Evolutionary conservation across 2,329 filamentous ascomycete genomes (phyloP), one percentile per base, ranked within the genome.

Genomic region (Fusarium succisae): DNA sequence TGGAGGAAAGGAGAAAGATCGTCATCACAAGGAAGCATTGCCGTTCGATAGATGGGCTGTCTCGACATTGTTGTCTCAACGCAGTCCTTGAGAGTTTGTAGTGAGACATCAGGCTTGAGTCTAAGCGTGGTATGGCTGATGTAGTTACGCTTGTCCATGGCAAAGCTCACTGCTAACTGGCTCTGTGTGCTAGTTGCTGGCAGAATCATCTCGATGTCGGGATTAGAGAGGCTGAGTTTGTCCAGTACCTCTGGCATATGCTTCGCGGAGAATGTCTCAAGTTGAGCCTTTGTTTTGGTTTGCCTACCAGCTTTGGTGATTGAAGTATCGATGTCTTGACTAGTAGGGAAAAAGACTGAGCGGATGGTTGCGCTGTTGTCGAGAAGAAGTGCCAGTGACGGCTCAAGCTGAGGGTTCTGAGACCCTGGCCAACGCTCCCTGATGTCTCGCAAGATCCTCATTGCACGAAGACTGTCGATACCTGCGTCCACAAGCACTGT

Each of bases 101-200:
- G 1, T 0, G 44, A 60, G 7, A 56, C 30, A 1, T 43, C 24
- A 0, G 69, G 5, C 15, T 26, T 50, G 14, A 72, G 43, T 6
- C 22, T 53, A 2, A 72, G 26, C 1, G 24, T 55, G 2, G 70
- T 60, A 32, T 73, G 70, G 14, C 32, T 70, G 17, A 73, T 60
- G 26, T 72, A 72, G 3, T 69, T 72, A 0, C 58, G 64, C 17
- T 57, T 69, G 12, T 65, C 70, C 54, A 72, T 73, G 1, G 48
- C 57, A 3, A 72, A 69, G 11, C 70, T 72, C 10, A 73, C 39
- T 3, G 69, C 58, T 8, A 72, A 17, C 5, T 72, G 70, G 3
- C 64, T 70, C n/a, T 72, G 70, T 0, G 70, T 72, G 5, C 54
- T 70, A 7, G 64, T 73, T 3, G 70, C 22, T 1, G 70, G 70